phyloP scores from a whole-genome alignment of 2,329 filamentous ascomycete genomes.

The Alternaria gaisen region DNA sequence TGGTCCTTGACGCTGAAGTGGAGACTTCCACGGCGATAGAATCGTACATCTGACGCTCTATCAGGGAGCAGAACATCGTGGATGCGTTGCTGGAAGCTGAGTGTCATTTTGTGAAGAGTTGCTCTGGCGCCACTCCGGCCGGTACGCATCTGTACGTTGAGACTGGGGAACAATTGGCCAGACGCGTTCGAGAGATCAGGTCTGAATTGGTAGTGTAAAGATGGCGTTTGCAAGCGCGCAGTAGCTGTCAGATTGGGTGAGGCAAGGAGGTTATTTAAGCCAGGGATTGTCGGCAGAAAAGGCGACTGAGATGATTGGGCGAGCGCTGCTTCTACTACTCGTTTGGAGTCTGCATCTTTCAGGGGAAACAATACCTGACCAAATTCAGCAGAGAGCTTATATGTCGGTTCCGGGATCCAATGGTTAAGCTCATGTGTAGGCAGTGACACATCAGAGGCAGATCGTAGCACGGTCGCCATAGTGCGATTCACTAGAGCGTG shows the following conservation, averaged over 20 bases:
- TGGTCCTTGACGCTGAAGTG: slow-evolving; percentile 16
- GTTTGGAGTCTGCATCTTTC: slow-evolving; percentile 6
- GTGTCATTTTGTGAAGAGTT: slow-evolving; percentile 28
- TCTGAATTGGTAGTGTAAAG: slow-evolving; percentile 37
- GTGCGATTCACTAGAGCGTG: slow-evolving; percentile 8
- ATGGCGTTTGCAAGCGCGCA: slow-evolving; percentile 18
- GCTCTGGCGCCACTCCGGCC: slow-evolving; percentile 18
- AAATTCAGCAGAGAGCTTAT: slow-evolving; percentile 29
- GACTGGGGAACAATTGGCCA: slow-evolving; percentile 32
- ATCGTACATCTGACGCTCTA: slow-evolving; percentile 40
- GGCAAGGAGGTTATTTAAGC: slow-evolving; percentile 33
- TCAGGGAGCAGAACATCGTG: slow-evolving; percentile 46
- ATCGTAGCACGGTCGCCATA: slow-evolving; percentile 4
- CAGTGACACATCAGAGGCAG: not conserved
- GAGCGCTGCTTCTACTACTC: slow-evolving; percentile 2
- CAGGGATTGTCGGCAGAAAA: slow-evolving; percentile 33
- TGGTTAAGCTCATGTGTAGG: slow-evolving; percentile 12
- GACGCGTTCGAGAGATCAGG: slow-evolving; percentile 26
- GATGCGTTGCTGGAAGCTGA: slow-evolving; percentile 32
- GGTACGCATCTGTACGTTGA: slow-evolving; percentile 35
- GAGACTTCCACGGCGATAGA: slow-evolving; percentile 29
- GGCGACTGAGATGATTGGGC: slow-evolving; percentile 10
- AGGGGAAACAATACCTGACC: slow-evolving; percentile 39
- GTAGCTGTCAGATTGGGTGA: slow-evolving; percentile 20
- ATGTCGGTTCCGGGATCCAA: slow-evolving; percentile 28